phyloP scores from a whole-genome alignment of 345 rosid genomes.

The Turnera subulata region DNA sequence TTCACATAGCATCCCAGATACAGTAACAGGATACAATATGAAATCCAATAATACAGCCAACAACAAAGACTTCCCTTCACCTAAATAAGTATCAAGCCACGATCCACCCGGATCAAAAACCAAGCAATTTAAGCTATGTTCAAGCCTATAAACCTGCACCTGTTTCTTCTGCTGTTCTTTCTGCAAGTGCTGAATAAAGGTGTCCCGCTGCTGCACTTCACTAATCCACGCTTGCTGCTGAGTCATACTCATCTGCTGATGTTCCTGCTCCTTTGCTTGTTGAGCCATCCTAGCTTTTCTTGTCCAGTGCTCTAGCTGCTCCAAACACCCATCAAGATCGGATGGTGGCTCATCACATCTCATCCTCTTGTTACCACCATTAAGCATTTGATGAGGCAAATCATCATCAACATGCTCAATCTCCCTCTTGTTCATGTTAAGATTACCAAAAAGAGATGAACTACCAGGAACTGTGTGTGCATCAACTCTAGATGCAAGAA shows the following conservation, averaged over 20 bases:
- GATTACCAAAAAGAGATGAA: slow-evolving; percentile 45
- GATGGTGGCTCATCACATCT: slow-evolving; percentile 45
- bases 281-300: slow-evolving; percentile 49
- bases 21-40: no score
- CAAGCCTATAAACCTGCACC: slow-evolving; percentile 52
- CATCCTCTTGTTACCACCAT: slow-evolving; percentile 58
- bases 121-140: slow-evolving; percentile 64
- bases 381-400: slow-evolving; percentile 40
- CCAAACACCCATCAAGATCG: slow-evolving; percentile 43
- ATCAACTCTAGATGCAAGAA: slow-evolving; percentile 53
- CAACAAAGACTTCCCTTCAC: no score
- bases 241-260: slow-evolving; percentile 37
- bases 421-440: slow-evolving; percentile 51
- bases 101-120: no score
- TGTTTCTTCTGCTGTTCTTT: slow-evolving; percentile 57
- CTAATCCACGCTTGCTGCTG: slow-evolving; percentile 41
- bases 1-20: no score
- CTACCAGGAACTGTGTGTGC: slow-evolving; percentile 45
- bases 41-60: no score
- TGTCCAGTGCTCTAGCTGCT: slow-evolving; percentile 38
- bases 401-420: slow-evolving; percentile 46
- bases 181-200: slow-evolving; percentile 51
- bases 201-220: slow-evolving; percentile 49
- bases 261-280: slow-evolving; percentile 46
- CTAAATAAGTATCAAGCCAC: no score